Percentiles rank a stretch among this genome's conserved stretches.
These are phyloP conservation scores for Macrophomina pseudophaseolina DNA, from an alignment of 2,329 filamentous ascomycete species.

Conservation along the genomic window DNA sequence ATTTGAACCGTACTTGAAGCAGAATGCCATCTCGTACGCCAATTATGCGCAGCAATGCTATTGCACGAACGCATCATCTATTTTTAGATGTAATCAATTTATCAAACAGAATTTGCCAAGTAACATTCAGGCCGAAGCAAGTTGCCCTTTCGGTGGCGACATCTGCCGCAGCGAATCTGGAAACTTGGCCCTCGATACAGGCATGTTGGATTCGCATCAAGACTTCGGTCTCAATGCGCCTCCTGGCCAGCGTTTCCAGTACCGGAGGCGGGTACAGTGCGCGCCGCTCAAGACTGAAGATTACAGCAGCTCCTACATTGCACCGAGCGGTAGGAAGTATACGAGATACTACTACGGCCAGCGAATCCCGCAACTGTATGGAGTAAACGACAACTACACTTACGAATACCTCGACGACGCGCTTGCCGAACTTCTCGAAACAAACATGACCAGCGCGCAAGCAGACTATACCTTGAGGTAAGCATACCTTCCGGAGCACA, in stretches of 20 bases:
- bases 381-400: not conserved
- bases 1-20: not conserved
- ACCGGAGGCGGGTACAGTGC: constrained; percentile 25
- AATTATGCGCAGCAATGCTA: constrained; percentile 26
- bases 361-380: not conserved
- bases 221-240: constrained; percentile 34
- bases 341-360: constrained; percentile 3
- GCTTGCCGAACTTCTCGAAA: not conserved
- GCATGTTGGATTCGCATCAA: constrained; percentile 29
- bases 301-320: not conserved
- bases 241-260: constrained; percentile 26
- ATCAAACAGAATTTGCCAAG: constrained; percentile 19
- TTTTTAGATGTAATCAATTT: constrained; percentile 8
- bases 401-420: constrained; percentile 1
- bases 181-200: constrained; percentile 33
- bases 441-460: not conserved
- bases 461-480: constrained; percentile 11
- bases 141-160: constrained; percentile 28
- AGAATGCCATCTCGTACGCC: constrained; percentile 1
- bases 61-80: not conserved
- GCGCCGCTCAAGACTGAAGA: constrained; percentile 28
- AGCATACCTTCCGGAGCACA: too few relatives aligned
- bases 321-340: not conserved
- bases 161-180: constrained; percentile 25
- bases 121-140: constrained; percentile 15